Evolutionary conservation across 2,329 filamentous ascomycete genomes (phyloP).

Genomic region (Lachnum nothofagi): DNA sequence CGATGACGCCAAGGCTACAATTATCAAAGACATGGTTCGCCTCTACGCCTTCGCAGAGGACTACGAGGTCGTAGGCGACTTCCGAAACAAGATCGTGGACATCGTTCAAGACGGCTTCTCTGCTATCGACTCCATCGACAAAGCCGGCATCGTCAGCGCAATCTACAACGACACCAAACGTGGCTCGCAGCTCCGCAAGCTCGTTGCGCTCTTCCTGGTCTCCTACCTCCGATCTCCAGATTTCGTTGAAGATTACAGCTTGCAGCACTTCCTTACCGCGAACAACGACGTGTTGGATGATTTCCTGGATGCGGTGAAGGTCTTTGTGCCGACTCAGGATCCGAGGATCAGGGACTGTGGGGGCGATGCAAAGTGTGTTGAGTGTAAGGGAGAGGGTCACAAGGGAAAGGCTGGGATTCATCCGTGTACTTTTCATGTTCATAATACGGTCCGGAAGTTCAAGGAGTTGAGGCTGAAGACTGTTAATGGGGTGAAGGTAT

Average conservation of each 20-base stretch:
- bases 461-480: background rate
- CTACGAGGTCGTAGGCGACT: constrained; percentile 3
- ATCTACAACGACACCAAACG: constrained; percentile 13
- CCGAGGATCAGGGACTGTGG: constrained; percentile 21
- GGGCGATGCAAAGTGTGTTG: constrained; percentile 6
- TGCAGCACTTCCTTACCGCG: constrained; percentile 3
- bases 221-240: constrained; percentile 1
- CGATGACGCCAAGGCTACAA: background rate
- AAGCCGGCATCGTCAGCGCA: background rate
- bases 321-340: constrained; percentile 9
- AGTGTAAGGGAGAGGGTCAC: constrained; percentile 2
- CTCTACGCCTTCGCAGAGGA: constrained; percentile 21
- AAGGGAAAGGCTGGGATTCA: constrained; percentile 6
- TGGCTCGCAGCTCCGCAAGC: constrained; percentile 16
- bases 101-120: constrained; percentile 23
- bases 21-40: constrained; percentile 13
- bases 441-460: background rate
- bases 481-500: background rate
- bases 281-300: constrained; percentile 14
- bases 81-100: constrained; percentile 24
- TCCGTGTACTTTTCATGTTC: constrained; percentile 15
- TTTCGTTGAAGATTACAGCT: constrained; percentile 3
- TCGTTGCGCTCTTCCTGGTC: constrained; percentile 14
- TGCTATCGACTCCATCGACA: constrained; percentile 10
- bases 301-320: constrained; percentile 13